Evolutionary conservation across 495 filamentous ascomycete species (phyloP).

Genomic region (Tuber melanosporum): DNA sequence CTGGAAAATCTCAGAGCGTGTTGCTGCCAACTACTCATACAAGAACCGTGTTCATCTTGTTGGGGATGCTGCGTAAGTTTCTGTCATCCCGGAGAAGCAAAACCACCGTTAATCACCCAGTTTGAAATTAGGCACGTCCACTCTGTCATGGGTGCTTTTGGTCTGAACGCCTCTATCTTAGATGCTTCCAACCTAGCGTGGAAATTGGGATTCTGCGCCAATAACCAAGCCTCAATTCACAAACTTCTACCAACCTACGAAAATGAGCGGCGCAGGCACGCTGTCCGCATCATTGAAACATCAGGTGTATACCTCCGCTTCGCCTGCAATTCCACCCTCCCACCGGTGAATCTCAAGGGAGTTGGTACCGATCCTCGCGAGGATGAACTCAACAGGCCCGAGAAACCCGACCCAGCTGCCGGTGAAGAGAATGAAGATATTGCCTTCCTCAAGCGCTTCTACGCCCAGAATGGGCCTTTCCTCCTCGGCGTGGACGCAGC

Average conservation of each 20-base stretch:
- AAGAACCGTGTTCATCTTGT: slow-evolving; percentile 43
- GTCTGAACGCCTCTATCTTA: slow-evolving; percentile 45
- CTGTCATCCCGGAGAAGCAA: not conserved
- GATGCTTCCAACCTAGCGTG: slow-evolving; percentile 45
- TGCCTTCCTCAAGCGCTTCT: slow-evolving; percentile 36
- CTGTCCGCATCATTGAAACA: slow-evolving; percentile 41
- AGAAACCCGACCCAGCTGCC: slow-evolving; percentile 5
- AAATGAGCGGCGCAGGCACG: slow-evolving; percentile 42
- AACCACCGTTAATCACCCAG: slow-evolving; percentile 2
- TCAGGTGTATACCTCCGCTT: slow-evolving; percentile 44
- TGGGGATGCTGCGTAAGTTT: slow-evolving; percentile 44
- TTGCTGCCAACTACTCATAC: slow-evolving; percentile 42
- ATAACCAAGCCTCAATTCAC: slow-evolving; percentile 20
- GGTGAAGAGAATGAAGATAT: slow-evolving; percentile 13
- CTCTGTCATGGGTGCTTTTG: slow-evolving; percentile 46
- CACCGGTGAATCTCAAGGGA: slow-evolving; percentile 27
- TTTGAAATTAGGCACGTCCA: slow-evolving; percentile 41
- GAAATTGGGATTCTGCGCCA: slow-evolving; percentile 43
- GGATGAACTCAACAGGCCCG: slow-evolving; percentile 9
- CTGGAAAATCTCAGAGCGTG: slow-evolving; percentile 46
- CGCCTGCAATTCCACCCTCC: slow-evolving; percentile 39
- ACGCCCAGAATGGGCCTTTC: slow-evolving; percentile 34
- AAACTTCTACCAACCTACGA: slow-evolving; percentile 43
- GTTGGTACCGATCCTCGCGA: slow-evolving; percentile 20
- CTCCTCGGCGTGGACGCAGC: slow-evolving; percentile 38